These are phyloP conservation scores for Trametes maxima DNA, from an alignment of 768 basidiomycete species.

Conservation along the genomic window DNA sequence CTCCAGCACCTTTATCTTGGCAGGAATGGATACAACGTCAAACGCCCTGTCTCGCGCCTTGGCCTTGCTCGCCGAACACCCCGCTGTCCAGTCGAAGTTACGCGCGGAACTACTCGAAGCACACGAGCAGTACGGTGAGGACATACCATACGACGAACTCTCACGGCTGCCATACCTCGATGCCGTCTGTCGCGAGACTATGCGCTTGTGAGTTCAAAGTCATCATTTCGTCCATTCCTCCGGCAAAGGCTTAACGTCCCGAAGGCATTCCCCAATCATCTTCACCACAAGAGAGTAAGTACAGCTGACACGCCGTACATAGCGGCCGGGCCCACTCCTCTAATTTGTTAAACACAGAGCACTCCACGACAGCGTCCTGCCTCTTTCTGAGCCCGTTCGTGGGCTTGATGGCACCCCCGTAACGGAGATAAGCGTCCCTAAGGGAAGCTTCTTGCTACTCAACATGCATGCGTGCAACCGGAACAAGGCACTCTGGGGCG, in stretches of 20 bases:
- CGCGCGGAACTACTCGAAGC: conserved; percentile 24
- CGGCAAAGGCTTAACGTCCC: neutral
- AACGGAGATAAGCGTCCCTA: conserved; percentile 41
- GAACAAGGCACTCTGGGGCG: conserved; percentile 40
- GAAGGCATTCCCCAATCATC: conserved; percentile 20
- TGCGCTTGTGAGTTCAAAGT: conserved; percentile 40
- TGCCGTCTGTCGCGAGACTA: conserved; percentile 56
- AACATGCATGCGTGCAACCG: conserved; percentile 10
- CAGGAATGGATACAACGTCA: conserved; percentile 30
- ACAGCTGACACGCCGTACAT: neutral
- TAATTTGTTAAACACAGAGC: conserved; percentile 29
- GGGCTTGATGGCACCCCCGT: conserved; percentile 41
- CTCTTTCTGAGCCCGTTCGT: conserved; percentile 41
- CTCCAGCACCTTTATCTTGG: conserved; percentile 26
- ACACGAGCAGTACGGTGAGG: conserved; percentile 25
- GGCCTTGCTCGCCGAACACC: conserved; percentile 28
- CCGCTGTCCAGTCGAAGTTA: conserved; percentile 35
- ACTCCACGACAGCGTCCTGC: conserved; percentile 40
- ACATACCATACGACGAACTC: conserved; percentile 30
- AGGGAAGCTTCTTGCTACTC: conserved; percentile 21
- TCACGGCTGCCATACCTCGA: conserved; percentile 60
- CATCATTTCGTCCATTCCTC: conserved; percentile 27
- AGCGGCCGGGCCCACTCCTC: neutral
- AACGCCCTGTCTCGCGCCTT: conserved; percentile 22
- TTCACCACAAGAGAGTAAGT: neutral